A percentile compares a stretch with the other conserved stretches of the same genome.
phyloP scores from a whole-genome alignment of 768 basidiomycete genomes.

The Gautieria morchelliformis region DNA sequence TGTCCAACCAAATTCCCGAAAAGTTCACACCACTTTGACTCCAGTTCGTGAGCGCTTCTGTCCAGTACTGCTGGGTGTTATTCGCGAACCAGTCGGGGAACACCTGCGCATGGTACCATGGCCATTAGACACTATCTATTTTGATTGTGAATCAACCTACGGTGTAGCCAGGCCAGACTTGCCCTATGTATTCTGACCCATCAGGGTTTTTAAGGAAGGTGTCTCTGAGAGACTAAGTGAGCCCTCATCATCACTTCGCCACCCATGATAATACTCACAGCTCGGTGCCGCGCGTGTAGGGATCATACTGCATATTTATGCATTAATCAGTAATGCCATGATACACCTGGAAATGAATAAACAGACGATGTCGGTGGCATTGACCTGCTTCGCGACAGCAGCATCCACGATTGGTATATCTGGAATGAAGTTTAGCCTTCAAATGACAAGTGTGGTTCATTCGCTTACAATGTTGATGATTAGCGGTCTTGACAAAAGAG shows the following conservation, averaged over 20 bases:
- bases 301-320: constrained; percentile 41
- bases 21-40: constrained; percentile 41
- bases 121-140: not conserved
- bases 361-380: constrained; percentile 53
- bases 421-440: constrained; percentile 15
- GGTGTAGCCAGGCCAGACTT: constrained; percentile 73
- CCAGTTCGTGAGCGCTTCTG: constrained; percentile 50
- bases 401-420: constrained; percentile 68
- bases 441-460: not conserved
- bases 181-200: constrained; percentile 59
- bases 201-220: constrained; percentile 71
- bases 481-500: constrained; percentile 23
- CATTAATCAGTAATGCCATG: not conserved
- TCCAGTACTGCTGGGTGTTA: constrained; percentile 50
- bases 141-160: constrained; percentile 21
- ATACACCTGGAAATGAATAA: not conserved
- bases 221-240: constrained; percentile 29
- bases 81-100: constrained; percentile 56
- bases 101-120: constrained; percentile 22
- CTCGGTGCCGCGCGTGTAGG: constrained; percentile 54
- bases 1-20: constrained; percentile 60
- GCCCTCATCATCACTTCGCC: not conserved
- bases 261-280: constrained; percentile 27
- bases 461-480: constrained; percentile 40
- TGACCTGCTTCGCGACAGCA: constrained; percentile 46